phyloP scores from a whole-genome alignment of 2,329 filamentous ascomycete species.

The Neobulgaria alba region DNA sequence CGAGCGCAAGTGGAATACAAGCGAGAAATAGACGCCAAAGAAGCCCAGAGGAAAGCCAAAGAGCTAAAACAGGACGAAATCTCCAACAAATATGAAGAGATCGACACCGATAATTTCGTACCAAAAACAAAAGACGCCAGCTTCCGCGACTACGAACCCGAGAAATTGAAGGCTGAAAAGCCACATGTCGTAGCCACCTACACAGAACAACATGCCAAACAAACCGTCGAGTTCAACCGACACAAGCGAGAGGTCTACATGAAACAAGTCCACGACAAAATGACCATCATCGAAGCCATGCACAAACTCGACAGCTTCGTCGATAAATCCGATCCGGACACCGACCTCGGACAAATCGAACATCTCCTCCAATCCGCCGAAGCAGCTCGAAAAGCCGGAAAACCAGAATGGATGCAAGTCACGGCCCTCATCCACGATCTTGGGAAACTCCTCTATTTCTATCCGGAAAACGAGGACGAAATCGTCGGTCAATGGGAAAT shows the following conservation, averaged over 20 bases:
- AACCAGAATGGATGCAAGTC: constrained; percentile 75
- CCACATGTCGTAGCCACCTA: no score
- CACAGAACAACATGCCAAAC: constrained; percentile 60
- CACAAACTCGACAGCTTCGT: constrained; percentile 87
- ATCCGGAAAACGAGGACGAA: constrained; percentile 68
- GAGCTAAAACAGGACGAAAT: no score
- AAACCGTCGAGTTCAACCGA: constrained; percentile 78
- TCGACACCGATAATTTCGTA: no score
- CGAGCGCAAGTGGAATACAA: no score
- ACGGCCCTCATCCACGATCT: constrained; percentile 72
- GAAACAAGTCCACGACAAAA: constrained; percentile 54
- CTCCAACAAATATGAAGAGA: constrained; percentile 49
- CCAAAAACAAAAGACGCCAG: constrained; percentile 67
- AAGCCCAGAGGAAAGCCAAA: constrained; percentile 30
- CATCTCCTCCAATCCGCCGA: constrained; percentile 84
- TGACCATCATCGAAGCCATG: constrained; percentile 87
- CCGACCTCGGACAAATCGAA: constrained; percentile 78
- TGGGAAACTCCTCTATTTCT: constrained; percentile 73
- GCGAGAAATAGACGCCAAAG: no score
- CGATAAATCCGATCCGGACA: constrained; percentile 88
- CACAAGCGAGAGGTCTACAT: constrained; percentile 66
- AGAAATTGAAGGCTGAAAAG: no score
- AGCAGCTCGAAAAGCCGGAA: constrained; percentile 77
- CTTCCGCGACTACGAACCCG: constrained; percentile 84
- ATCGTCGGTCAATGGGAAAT: constrained; percentile 96